A percentile compares a stretch with the other conserved stretches of the same genome.
phyloP scores from a whole-genome alignment of 345 rosid genomes.

The Camelina neglecta region DNA sequence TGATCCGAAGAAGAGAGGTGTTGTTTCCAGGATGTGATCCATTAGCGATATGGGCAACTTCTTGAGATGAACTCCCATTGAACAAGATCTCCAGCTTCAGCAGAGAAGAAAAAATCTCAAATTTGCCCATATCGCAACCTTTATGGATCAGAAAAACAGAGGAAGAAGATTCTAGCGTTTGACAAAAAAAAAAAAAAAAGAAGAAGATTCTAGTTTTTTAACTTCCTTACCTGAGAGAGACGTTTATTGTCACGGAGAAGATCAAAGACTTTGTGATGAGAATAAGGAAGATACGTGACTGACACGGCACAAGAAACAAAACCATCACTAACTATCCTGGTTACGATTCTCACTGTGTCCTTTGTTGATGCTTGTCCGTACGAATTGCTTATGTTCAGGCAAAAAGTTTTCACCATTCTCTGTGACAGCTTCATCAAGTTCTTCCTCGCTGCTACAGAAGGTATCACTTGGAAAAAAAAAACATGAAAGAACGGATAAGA shows the following conservation, averaged over 20 bases:
- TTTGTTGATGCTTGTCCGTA: slow-evolving; percentile 56
- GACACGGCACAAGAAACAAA: slow-evolving; percentile 69
- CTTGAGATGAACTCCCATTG: slow-evolving; percentile 47
- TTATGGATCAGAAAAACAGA: background rate
- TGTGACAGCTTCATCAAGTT: slow-evolving; percentile 78
- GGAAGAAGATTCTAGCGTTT: no score
- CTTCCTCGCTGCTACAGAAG: slow-evolving; percentile 69
- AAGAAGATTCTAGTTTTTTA: background rate
- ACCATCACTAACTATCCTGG: slow-evolving; percentile 59
- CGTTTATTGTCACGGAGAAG: slow-evolving; percentile 65
- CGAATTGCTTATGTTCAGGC: slow-evolving; percentile 58
- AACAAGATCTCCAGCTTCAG: slow-evolving; percentile 54
- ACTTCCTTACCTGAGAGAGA: slow-evolving; percentile 63
- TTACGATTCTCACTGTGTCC: slow-evolving; percentile 66
- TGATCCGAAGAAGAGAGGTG: slow-evolving; percentile 54
- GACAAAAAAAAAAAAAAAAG: no score
- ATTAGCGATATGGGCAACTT: slow-evolving; percentile 50
- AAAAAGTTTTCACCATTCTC: slow-evolving; percentile 75
- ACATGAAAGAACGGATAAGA: background rate
- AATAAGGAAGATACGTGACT: slow-evolving; percentile 70
- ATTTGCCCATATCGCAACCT: slow-evolving; percentile 31
- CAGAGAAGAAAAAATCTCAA: background rate
- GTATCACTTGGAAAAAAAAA: slow-evolving; percentile 65
- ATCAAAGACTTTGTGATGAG: slow-evolving; percentile 71
- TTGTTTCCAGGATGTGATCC: slow-evolving; percentile 51